Evolutionary conservation across 495 filamentous ascomycete genomes (phyloP).

Genomic region (Neurospora sp.): DNA sequence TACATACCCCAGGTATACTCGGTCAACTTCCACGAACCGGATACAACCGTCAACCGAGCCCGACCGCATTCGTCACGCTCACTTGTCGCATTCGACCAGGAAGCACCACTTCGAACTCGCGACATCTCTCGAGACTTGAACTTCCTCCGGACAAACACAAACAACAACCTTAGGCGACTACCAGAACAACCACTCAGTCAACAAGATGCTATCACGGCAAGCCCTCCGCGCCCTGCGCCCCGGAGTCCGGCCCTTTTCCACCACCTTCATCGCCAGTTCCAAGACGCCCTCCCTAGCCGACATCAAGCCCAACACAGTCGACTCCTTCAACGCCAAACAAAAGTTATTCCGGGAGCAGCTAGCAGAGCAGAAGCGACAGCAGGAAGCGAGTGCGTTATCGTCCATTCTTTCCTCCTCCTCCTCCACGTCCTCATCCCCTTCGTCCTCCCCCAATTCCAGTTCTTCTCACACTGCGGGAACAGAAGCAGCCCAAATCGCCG

Average conservation of each 20-base stretch:
- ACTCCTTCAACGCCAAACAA: constrained; percentile 69
- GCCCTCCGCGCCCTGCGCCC: background rate
- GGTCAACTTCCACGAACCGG: background rate
- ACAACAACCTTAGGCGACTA: background rate
- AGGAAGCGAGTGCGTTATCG: constrained; percentile 65
- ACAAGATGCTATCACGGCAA: constrained; percentile 20
- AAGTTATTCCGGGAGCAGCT: constrained; percentile 78
- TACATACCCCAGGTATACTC: background rate
- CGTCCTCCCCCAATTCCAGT: constrained; percentile 35
- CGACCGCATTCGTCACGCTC: background rate
- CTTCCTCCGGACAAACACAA: background rate
- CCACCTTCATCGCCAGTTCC: too few relatives aligned
- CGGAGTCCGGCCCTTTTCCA: constrained; percentile 38
- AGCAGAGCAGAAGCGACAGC: constrained; percentile 62
- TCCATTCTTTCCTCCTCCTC: constrained; percentile 36
- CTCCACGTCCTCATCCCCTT: constrained; percentile 23
- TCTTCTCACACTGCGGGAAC: constrained; percentile 24
- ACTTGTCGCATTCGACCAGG: background rate
- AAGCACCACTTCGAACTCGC: background rate
- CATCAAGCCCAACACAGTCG: constrained; percentile 54
- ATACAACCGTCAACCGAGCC: background rate
- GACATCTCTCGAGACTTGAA: background rate
- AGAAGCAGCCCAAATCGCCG: constrained; percentile 34
- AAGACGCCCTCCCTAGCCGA: constrained; percentile 84
- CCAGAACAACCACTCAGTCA: background rate